Conservation (phyloP, 371 early-diverging fungal species). For the Mucor plumbeus region DNA sequence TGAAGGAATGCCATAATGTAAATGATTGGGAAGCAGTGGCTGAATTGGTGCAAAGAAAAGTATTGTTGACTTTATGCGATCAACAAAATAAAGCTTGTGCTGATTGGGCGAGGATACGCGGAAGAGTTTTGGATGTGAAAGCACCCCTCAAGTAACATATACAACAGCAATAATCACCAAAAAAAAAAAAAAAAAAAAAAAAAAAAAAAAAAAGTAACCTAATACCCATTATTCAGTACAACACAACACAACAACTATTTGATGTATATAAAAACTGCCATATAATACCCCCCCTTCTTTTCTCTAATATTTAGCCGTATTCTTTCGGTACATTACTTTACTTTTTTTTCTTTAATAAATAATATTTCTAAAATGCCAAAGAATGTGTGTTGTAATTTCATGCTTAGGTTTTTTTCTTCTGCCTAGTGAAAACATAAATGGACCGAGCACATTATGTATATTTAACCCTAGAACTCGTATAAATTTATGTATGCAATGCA, state of each 20-base stretch:
- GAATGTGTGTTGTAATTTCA: not conserved
- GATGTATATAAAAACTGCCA: not conserved
- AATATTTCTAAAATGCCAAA: not conserved
- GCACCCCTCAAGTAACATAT: constrained; percentile 36
- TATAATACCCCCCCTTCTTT: not conserved
- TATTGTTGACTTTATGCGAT: constrained; percentile 49
- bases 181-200: not conserved
- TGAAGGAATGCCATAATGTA: constrained; percentile 58
- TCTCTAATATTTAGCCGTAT: not conserved
- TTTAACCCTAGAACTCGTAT: not conserved
- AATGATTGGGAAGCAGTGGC: constrained; percentile 53
- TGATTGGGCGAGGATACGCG: constrained; percentile 43
- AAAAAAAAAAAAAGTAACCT: not conserved
- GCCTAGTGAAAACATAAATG: too few species aligned
- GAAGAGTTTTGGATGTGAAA: constrained; percentile 33
- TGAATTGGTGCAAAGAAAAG: constrained; percentile 40
- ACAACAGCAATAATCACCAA: too few species aligned
- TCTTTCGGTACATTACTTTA: not conserved
- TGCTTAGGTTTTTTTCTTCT: too few species aligned
- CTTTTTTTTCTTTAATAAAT: not conserved
- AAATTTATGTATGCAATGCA: not conserved
- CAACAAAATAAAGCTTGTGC: constrained; percentile 41
- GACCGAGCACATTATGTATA: not conserved
- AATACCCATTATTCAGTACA: not conserved
- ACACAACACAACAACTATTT: not conserved